Conservation (phyloP, 257 asterid genomes). For the Lycium ferocissimum region DNA sequence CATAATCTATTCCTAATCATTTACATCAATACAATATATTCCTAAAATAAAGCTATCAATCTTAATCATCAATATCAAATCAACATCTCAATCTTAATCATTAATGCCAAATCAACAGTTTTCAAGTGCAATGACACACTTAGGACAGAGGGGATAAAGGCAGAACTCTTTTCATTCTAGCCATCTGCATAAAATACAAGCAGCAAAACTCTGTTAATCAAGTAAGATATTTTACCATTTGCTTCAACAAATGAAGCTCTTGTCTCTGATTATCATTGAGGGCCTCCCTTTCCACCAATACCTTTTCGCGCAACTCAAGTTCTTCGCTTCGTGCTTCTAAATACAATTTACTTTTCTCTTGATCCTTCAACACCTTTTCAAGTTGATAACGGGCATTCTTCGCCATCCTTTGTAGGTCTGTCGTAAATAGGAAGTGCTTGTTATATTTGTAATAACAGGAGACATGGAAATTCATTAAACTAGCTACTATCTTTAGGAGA, state of each 20-base stretch:
- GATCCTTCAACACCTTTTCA: conserved; percentile 24
- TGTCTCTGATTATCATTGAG: conserved; percentile 27
- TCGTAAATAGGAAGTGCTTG: background rate
- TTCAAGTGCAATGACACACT: background rate
- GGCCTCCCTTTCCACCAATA: conserved; percentile 7
- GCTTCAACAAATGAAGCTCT: conserved; percentile 9
- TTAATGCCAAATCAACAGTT: too few species aligned
- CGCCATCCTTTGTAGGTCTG: conserved; percentile 33
- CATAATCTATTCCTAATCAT: too few species aligned
- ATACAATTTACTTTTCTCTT: background rate
- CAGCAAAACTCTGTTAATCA: conserved; percentile 6
- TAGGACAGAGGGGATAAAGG: background rate
- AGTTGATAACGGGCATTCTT: conserved; percentile 33
- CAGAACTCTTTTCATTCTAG: background rate
- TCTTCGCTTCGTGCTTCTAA: conserved; percentile 27
- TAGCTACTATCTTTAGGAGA: background rate
- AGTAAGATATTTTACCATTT: conserved; percentile 27
- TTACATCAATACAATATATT: too few species aligned
- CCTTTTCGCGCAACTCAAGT: conserved; percentile 31
- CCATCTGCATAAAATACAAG: background rate
- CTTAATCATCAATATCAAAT: too few species aligned
- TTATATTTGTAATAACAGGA: background rate
- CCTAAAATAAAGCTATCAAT: too few species aligned
- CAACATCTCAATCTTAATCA: too few species aligned
- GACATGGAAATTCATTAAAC: background rate